Evolutionary conservation across 352 stramenopile genomes (phyloP).

Genomic region (Phytophthora vignae): DNA sequence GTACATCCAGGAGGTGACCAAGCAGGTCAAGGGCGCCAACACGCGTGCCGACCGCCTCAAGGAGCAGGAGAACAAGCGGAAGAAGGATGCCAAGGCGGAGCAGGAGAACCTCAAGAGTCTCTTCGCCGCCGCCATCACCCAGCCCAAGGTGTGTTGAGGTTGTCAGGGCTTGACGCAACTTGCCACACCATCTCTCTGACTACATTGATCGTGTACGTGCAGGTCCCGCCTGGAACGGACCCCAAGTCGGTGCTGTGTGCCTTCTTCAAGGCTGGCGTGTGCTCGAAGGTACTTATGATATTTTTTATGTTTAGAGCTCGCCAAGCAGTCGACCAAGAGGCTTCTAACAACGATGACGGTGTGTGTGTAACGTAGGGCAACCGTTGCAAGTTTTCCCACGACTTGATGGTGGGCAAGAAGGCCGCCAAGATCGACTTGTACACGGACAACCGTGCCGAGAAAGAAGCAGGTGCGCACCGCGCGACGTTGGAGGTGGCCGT

Average conservation of each 20-base stretch:
- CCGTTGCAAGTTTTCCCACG: constrained; percentile 91
- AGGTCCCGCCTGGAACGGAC: constrained; percentile 89
- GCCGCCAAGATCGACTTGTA: constrained; percentile 92
- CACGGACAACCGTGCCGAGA: constrained; percentile 79
- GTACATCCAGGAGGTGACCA: constrained; percentile 92
- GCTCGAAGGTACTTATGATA: constrained; percentile 61
- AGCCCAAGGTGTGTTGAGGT: constrained; percentile 68
- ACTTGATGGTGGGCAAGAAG: constrained; percentile 90
- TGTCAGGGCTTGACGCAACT: no score
- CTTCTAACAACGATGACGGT: constrained; percentile 9
- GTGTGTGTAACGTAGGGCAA: constrained; percentile 53
- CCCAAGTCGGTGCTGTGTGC: constrained; percentile 90
- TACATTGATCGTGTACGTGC: constrained; percentile 14
- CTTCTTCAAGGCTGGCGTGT: constrained; percentile 91
- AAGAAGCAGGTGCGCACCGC: constrained; percentile 47
- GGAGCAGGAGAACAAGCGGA: constrained; percentile 75
- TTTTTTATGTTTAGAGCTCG: no score
- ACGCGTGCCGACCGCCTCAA: constrained; percentile 83
- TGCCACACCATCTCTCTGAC: not conserved
- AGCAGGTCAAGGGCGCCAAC: constrained; percentile 88
- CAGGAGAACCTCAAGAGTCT: constrained; percentile 87
- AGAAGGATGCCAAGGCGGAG: constrained; percentile 86
- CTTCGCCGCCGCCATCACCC: constrained; percentile 87
- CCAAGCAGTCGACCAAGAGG: no score
- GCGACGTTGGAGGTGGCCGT: no score